Base-by-base conservation (phyloP, 2,329 filamentous ascomycete species). In the Talaromyces amestolkiae region DNA sequence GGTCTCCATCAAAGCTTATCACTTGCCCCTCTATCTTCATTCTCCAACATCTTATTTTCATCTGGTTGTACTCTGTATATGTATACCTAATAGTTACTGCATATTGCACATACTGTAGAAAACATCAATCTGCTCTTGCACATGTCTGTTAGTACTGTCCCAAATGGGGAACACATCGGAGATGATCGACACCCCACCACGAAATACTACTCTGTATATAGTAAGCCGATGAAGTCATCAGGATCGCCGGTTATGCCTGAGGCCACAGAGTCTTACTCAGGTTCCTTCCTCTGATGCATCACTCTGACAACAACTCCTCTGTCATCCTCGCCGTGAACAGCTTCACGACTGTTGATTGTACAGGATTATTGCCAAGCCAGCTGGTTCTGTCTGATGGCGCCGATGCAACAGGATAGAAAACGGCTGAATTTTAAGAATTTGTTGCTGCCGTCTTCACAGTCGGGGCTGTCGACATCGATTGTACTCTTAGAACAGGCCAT, bases 401-500 rank as follows among this genome's bases (percentile, higher is more conserved):
- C 33, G 24, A 13, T 22, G 10, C 35, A 54, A 2, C 56, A 43
- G 39, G 37, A 41, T 27, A n/a, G 37, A 22, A 53, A 51, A n/a
- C 51, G 53, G 33, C 51, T 11, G 10, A 27, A 22, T 13, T 8
- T 65, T 22, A 41, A 63, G 24, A 58, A 22, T 9, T n/a, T 62
- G 8, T 8, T 56, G 4, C 35, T 22, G 13, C 47, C 19, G 4
- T 41, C 45, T 41, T 31, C 61, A 15, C 61, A 37, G 24, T 35
- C 61, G 2, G 61, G 49, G 7, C 19, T 65, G 5, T 49, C 53
- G 4, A 45, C 45, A n/a, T 61, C 41, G 17, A 62, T 61, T 43
- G 15, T 53, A 1, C 22, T 65, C 41, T 15, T 65, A 8, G 64
- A 65, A 19, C 59, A 61, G 59, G 54, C 59, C 49, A 65, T 65